phyloP scores from a whole-genome alignment of 169 alveolate genomes.

The Amoebophrya sp. region DNA sequence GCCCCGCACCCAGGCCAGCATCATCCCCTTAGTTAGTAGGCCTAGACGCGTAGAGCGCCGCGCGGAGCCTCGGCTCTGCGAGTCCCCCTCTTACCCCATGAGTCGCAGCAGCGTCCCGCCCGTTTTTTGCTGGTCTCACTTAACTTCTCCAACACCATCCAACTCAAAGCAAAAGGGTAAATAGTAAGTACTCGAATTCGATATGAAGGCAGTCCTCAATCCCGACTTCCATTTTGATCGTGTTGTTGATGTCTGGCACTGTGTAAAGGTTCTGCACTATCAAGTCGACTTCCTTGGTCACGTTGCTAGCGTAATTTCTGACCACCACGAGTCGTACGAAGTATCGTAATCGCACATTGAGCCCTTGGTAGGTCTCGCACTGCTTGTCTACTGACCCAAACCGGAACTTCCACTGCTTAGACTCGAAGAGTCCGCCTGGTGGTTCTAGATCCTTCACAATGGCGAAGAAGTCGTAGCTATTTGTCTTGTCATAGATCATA shows the following conservation, averaged over 20 bases:
- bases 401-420: slow-evolving; percentile 80
- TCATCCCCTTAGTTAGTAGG: no score
- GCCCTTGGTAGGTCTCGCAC: slow-evolving; percentile 96
- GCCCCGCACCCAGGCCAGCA: no score
- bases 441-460: slow-evolving; percentile 92
- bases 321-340: slow-evolving; percentile 80
- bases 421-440: slow-evolving; percentile 84
- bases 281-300: slow-evolving; percentile 88
- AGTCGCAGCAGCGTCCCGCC: no score
- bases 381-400: slow-evolving; percentile 92
- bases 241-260: slow-evolving; percentile 77
- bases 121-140: no score
- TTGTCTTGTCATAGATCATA: slow-evolving; percentile 70
- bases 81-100: no score
- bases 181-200: slow-evolving; percentile 69
- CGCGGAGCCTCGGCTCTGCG: no score
- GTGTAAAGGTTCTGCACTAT: slow-evolving; percentile 79
- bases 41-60: no score
- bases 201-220: slow-evolving; percentile 91
- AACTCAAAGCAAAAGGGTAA: not conserved
- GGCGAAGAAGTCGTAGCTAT: slow-evolving; percentile 88
- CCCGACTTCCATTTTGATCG: slow-evolving; percentile 96
- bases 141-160: not conserved
- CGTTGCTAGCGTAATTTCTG: slow-evolving; percentile 78
- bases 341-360: slow-evolving; percentile 74